A percentile compares a stretch with the other conserved stretches of the same genome.
phyloP scores from a whole-genome alignment of 768 basidiomycete genomes.

The Mycena polygramma region DNA sequence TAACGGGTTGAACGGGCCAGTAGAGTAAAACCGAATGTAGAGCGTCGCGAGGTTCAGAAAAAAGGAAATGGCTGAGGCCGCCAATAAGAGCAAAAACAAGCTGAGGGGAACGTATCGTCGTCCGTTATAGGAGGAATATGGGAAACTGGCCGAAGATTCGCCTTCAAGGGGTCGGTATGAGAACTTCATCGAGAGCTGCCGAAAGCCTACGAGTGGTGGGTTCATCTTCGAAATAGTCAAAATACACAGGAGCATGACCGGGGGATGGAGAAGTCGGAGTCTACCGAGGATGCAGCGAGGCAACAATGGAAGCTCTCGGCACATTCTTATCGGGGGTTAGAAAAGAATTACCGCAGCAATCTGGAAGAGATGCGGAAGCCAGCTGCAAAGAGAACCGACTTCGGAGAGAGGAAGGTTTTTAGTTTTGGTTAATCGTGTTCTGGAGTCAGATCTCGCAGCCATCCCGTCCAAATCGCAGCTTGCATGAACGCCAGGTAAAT shows the following conservation, averaged over 20 bases:
- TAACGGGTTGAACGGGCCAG: conserved; percentile 29
- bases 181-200: conserved; percentile 28
- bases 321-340: conserved; percentile 28
- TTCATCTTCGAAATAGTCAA: conserved; percentile 19
- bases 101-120: conserved; percentile 15
- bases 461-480: conserved; percentile 29
- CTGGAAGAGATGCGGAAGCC: conserved; percentile 36
- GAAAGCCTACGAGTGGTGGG: conserved; percentile 19
- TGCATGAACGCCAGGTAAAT: conserved; percentile 12
- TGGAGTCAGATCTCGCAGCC: conserved; percentile 11
- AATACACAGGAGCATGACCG: conserved; percentile 15
- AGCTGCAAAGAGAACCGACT: conserved; percentile 10
- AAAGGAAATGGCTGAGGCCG: conserved; percentile 21
- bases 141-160: conserved; percentile 1
- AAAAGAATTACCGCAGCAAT: conserved; percentile 27
- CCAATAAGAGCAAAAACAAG: conserved; percentile 12
- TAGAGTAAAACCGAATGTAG: conserved; percentile 30
- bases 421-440: conserved; percentile 34
- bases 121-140: conserved; percentile 9
- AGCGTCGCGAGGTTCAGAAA: conserved; percentile 26
- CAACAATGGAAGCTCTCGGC: conserved; percentile 30
- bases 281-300: conserved; percentile 30
- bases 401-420: conserved; percentile 19
- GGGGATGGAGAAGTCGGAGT: conserved; percentile 24
- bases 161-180: conserved; percentile 27